Evolutionary conservation across 2,329 filamentous ascomycete species (phyloP).

Genomic region (Purpureocillium takamizusanense): DNA sequence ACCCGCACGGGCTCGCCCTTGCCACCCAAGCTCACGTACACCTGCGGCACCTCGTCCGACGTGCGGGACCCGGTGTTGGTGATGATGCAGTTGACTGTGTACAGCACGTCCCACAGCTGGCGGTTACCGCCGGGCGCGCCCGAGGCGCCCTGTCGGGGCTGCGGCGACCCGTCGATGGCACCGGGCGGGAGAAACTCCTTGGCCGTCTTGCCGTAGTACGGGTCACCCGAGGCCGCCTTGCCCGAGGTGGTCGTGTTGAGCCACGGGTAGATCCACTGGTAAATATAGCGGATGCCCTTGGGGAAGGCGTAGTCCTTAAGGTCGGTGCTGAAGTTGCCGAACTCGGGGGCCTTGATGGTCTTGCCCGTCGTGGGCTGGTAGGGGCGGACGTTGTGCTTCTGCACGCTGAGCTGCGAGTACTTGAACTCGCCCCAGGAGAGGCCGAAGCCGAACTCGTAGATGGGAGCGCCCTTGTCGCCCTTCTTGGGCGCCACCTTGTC

Average conservation of each 20-base stretch:
- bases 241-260: conserved; percentile 55
- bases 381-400: conserved; percentile 34
- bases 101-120: conserved; percentile 59
- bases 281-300: conserved; percentile 38
- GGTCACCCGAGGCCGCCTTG: conserved; percentile 45
- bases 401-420: conserved; percentile 58
- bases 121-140: conserved; percentile 55
- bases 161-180: conserved; percentile 44
- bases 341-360: conserved; percentile 53
- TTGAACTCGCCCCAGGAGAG: conserved; percentile 73
- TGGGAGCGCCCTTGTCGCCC: conserved; percentile 38
- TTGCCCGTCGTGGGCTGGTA: conserved; percentile 54
- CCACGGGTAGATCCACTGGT: conserved; percentile 61
- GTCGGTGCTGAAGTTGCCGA: conserved; percentile 56
- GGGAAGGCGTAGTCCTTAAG: conserved; percentile 62
- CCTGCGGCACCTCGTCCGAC: conserved; percentile 66
- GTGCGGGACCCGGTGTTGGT: conserved; percentile 58
- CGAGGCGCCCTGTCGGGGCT: conserved; percentile 41
- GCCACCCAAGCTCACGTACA: conserved; percentile 76
- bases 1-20: conserved; percentile 56
- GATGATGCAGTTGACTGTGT: conserved; percentile 57
- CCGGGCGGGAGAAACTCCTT: conserved; percentile 51
- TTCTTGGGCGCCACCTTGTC: conserved; percentile 43
- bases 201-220: conserved; percentile 49
- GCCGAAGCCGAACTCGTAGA: conserved; percentile 76